Conservation (phyloP, 1,284 basidiomycete species). For the Pascua sp. region DNA sequence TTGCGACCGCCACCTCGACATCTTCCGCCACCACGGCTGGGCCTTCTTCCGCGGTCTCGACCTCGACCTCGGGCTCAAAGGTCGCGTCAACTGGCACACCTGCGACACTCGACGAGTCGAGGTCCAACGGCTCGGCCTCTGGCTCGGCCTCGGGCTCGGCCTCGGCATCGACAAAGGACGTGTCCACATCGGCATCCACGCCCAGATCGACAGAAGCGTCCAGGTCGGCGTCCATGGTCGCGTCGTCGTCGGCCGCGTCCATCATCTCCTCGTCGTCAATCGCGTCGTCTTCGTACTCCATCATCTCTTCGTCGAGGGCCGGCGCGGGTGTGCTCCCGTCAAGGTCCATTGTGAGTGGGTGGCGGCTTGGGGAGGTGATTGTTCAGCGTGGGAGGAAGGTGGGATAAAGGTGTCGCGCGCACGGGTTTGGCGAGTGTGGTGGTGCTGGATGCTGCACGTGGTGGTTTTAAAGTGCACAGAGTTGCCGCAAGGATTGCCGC, state of each 20-base stretch:
- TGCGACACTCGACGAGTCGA: too few species aligned
- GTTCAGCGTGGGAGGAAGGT: too few species aligned
- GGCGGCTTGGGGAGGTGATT: too few species aligned
- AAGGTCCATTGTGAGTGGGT: too few species aligned
- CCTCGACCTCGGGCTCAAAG: background rate
- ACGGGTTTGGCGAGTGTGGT: too few species aligned
- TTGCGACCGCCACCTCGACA: background rate
- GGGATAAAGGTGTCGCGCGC: too few species aligned
- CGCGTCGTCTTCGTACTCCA: background rate
- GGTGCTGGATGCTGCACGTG: too few species aligned
- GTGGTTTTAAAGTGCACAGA: too few species aligned
- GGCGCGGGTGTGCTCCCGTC: too few species aligned
- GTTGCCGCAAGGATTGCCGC: too few species aligned
- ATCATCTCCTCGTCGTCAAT: background rate
- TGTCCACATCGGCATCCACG: background rate
- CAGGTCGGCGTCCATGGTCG: background rate
- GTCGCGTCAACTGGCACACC: too few species aligned
- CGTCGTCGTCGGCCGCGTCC: background rate
- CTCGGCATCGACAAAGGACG: background rate
- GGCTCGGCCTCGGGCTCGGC: background rate
- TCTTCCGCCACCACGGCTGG: background rate
- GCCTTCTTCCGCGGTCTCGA: background rate
- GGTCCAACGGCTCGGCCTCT: background rate
- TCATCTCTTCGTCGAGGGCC: too few species aligned
- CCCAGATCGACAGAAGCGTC: background rate